Percentiles rank a stretch among this genome's conserved stretches.
phyloP scores from a whole-genome alignment of 257 asterid genomes.

The Haberlea rhodopensis region DNA sequence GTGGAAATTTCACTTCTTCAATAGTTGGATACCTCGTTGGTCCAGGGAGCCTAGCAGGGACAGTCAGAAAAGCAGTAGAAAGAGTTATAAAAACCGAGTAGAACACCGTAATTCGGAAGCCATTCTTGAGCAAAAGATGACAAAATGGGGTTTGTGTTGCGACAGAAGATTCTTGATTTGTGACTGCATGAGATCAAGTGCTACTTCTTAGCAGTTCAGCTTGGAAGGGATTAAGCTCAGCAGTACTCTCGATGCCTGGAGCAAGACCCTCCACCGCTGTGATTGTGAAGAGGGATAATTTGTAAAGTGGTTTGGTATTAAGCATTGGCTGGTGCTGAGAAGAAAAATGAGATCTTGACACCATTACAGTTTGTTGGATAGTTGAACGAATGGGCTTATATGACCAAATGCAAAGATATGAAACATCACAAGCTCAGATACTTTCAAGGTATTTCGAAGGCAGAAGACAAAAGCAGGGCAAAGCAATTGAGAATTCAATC shows the following conservation, averaged over 20 bases:
- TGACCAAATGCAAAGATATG: constrained; percentile 56
- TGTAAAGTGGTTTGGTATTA: constrained; percentile 20
- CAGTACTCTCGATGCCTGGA: constrained; percentile 44
- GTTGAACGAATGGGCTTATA: constrained; percentile 56
- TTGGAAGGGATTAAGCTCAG: constrained; percentile 34
- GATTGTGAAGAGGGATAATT: constrained; percentile 41
- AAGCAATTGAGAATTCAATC: too few species aligned
- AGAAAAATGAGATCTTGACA: constrained; percentile 43
- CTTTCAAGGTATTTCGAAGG: too few species aligned
- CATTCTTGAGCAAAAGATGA: constrained; percentile 60
- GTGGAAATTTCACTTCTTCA: constrained; percentile 42
- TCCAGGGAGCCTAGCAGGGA: constrained; percentile 39
- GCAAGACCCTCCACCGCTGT: constrained; percentile 49
- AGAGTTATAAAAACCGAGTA: constrained; percentile 47
- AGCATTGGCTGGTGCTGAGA: constrained; percentile 49
- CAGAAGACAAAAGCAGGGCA: too few species aligned
- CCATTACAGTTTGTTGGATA: constrained; percentile 50
- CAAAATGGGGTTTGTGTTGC: constrained; percentile 45
- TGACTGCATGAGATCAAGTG: constrained; percentile 48
- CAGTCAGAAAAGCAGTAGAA: constrained; percentile 43
- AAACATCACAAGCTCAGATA: constrained; percentile 45
- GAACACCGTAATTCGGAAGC: constrained; percentile 43
- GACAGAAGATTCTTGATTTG: constrained; percentile 37
- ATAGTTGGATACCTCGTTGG: constrained; percentile 28
- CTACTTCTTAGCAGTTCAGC: constrained; percentile 49